A percentile compares a stretch with the other conserved stretches of the same genome.
phyloP scores from a whole-genome alignment of 1,139 yeast species.

The Zygosaccharomyces sapae region DNA sequence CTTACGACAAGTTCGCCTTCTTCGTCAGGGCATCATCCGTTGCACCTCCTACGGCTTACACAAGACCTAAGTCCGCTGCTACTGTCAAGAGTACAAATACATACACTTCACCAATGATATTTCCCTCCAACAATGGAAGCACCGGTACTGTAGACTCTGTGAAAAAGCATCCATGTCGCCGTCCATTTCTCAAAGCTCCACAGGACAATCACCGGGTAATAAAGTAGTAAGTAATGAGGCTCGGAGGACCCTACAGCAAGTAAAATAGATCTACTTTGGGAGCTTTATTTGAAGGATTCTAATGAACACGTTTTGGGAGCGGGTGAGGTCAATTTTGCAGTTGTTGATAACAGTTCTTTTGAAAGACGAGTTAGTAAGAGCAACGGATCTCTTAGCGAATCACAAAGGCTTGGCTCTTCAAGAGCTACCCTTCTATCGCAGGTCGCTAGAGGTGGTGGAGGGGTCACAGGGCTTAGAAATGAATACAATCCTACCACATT shows the following conservation, averaged over 20 bases:
- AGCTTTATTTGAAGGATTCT: constrained; percentile 48
- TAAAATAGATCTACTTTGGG: constrained; percentile 67
- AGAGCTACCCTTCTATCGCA: constrained; percentile 40
- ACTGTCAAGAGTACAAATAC: constrained; percentile 2
- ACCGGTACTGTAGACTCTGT: constrained; percentile 1
- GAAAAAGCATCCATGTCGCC: constrained; percentile 8
- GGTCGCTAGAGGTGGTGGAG: constrained; percentile 56
- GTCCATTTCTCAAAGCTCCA: constrained; percentile 3
- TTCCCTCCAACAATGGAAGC: background rate
- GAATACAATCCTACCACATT: constrained; percentile 26
- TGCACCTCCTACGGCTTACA: background rate
- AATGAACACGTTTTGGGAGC: constrained; percentile 70
- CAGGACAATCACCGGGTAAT: constrained; percentile 9
- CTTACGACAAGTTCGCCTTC: constrained; percentile 13
- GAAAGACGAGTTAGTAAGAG: constrained; percentile 46
- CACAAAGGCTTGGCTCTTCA: constrained; percentile 45
- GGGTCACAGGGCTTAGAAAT: constrained; percentile 39
- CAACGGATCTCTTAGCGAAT: constrained; percentile 55
- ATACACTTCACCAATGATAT: constrained; percentile 6
- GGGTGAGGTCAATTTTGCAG: constrained; percentile 46
- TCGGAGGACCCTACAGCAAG: constrained; percentile 44
- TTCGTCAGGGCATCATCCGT: constrained; percentile 6
- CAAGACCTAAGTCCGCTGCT: constrained; percentile 3
- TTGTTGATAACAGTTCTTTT: constrained; percentile 44
- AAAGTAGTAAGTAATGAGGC: constrained; percentile 7